These are phyloP conservation scores for Fagus sylvatica DNA, from an alignment of 306 rosid genomes.

Conservation along the genomic window DNA sequence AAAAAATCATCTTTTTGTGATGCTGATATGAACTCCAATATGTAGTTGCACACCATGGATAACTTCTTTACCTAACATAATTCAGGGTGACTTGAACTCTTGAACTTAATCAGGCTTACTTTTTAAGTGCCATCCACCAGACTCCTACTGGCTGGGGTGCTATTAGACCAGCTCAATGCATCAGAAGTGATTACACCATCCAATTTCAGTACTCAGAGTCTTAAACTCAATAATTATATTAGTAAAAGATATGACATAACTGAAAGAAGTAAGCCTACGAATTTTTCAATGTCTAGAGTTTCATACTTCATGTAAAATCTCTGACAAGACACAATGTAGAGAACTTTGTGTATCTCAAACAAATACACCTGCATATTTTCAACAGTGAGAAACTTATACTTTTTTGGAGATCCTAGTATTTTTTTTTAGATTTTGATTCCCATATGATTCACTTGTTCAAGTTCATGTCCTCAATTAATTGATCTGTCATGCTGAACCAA, in stretches of 20 bases:
- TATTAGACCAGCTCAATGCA: too few relatives aligned
- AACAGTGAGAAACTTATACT: background rate
- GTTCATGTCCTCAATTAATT: too few relatives aligned
- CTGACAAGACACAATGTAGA: background rate
- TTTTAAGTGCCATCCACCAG: too few relatives aligned
- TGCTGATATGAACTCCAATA: background rate
- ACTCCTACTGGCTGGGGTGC: too few relatives aligned
- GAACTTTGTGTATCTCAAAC: background rate
- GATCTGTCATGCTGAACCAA: too few relatives aligned
- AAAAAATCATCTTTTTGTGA: background rate
- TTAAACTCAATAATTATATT: background rate
- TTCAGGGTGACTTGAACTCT: background rate
- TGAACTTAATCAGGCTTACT: background rate
- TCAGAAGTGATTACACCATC: too few relatives aligned
- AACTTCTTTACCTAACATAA: too few relatives aligned
- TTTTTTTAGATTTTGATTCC: too few relatives aligned
- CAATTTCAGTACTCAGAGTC: too few relatives aligned
- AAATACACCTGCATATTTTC: background rate
- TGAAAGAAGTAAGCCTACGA: background rate
- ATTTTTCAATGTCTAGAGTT: background rate
- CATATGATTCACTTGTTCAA: too few relatives aligned
- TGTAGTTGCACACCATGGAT: too few relatives aligned
- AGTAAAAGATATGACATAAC: background rate
- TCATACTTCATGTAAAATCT: background rate
- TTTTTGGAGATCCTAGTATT: background rate